A percentile compares a stretch with the other conserved stretches of the same genome.
Conservation (phyloP, 2,329 filamentous ascomycete genomes). For the Dichotomopilus funicola region DNA sequence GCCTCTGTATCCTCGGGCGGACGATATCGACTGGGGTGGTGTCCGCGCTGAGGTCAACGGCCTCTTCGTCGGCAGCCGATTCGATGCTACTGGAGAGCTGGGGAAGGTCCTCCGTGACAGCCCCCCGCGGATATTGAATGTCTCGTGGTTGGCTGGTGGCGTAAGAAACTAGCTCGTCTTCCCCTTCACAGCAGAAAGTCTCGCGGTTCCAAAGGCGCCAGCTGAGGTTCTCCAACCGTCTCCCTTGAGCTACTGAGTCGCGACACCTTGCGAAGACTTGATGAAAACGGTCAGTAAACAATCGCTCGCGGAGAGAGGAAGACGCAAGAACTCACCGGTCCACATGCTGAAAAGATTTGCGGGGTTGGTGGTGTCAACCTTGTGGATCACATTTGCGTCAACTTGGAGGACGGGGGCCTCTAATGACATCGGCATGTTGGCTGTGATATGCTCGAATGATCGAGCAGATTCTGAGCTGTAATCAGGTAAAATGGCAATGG, state of each 20-base stretch:
- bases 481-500: constrained; percentile 22
- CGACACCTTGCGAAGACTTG: constrained; percentile 90
- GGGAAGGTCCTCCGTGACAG: constrained; percentile 53
- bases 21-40: constrained; percentile 51
- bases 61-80: constrained; percentile 63
- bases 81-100: constrained; percentile 73
- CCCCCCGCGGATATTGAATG: constrained; percentile 32
- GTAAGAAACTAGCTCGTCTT: constrained; percentile 43
- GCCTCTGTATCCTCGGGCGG: constrained; percentile 61
- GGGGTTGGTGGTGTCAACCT: constrained; percentile 87
- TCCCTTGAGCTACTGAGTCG: constrained; percentile 87
- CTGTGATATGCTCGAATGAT: constrained; percentile 30
- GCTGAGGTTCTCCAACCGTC: constrained; percentile 87
- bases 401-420: constrained; percentile 84
- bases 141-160: constrained; percentile 42
- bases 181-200: constrained; percentile 75
- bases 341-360: constrained; percentile 96
- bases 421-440: constrained; percentile 73
- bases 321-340: constrained; percentile 59
- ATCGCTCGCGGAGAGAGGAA: neutral
- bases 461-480: constrained; percentile 27
- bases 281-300: constrained; percentile 3
- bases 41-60: constrained; percentile 50
- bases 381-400: constrained; percentile 85
- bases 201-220: constrained; percentile 95